Evolutionary conservation across 1,139 yeast species (phyloP), one percentile per base, ranked within the genome.

Genomic region (Petasospora fabianii): DNA sequence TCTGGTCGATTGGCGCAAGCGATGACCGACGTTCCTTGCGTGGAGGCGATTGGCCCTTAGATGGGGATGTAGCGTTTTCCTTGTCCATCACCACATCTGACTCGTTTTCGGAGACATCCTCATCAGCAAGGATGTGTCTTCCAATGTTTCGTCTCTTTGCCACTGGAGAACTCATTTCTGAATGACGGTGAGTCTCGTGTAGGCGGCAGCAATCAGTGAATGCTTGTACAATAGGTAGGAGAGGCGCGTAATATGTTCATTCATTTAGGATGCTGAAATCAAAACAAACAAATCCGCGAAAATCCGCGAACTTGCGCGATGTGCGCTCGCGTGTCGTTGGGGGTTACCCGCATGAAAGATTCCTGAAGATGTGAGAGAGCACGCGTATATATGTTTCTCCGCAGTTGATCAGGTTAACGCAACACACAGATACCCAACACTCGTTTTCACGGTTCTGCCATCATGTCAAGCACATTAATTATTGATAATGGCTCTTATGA

Each of bases 401-500:
- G n/a, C n/a, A n/a, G n/a, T n/a, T n/a, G n/a, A n/a, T n/a, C n/a
- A n/a, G n/a, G n/a, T n/a, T n/a, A n/a, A n/a, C n/a, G n/a, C n/a
- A n/a, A n/a, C n/a, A n/a, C n/a, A n/a, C n/a, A n/a, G n/a, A n/a
- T n/a, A n/a, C n/a, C n/a, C n/a, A 29, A 11, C 15, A 19, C 13
- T 18, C 14, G 6, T 6, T 20, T 20, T 20, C 10, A 7, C 10
- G 26, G 10, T 22, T 11, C n/a, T 22, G 11, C 26, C 9, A 22
- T n/a, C 13, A 42, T 39, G 46, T 27, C 40, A 13, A 30, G 22
- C 24, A 67, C 59, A 27, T 61, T 67, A 43, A 66, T 87, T 4
- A 61, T 92, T 24, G 98, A 92, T 55, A 92, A 92, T 66, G 98
- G 98, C 3, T 80, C 95, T 0, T 85, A 84, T 56, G 77, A 77